Percentiles rank a stretch among this genome's conserved stretches.
These are phyloP conservation scores for Acorus calamus DNA, from an alignment of 106 monocot genomes.

Conservation along the genomic window DNA sequence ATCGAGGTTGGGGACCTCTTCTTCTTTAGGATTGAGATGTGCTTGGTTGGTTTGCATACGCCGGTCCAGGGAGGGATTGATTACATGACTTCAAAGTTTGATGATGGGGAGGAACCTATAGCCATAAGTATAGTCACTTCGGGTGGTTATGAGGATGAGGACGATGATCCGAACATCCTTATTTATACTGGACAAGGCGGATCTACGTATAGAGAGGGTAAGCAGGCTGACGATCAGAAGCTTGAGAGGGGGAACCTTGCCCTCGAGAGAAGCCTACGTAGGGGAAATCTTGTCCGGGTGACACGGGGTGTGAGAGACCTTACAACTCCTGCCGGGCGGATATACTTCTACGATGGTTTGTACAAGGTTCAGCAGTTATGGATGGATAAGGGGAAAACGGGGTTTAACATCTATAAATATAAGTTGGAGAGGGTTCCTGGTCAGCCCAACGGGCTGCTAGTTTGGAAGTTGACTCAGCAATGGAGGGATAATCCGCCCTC, in stretches of 20 bases:
- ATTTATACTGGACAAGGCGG: conserved; percentile 76
- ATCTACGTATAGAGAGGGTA: conserved; percentile 12
- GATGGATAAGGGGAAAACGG: conserved; percentile 52
- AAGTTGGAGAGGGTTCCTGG: conserved; percentile 45
- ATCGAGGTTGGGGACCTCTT: conserved; percentile 71
- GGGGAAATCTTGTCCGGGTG: conserved; percentile 44
- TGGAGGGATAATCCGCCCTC: conserved; percentile 50
- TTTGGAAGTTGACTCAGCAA: conserved; percentile 51
- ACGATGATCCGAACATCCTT: conserved; percentile 34
- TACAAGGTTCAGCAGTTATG: conserved; percentile 56
- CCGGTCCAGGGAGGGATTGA: conserved; percentile 74
- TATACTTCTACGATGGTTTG: conserved; percentile 79
- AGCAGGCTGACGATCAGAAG: conserved; percentile 54
- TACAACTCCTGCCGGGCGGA: conserved; percentile 20
- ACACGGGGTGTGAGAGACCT: conserved; percentile 46
- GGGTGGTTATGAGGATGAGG: conserved; percentile 71
- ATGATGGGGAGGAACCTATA: conserved; percentile 31
- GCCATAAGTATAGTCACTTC: conserved; percentile 70
- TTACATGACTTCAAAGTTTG: conserved; percentile 34
- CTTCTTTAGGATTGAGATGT: conserved; percentile 71
- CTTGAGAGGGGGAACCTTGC: conserved; percentile 82
- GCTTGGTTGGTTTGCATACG: conserved; percentile 58
- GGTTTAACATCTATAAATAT: conserved; percentile 69
- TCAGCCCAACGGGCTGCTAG: conserved; percentile 52
- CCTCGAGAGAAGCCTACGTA: conserved; percentile 51